A percentile compares a stretch with the other conserved stretches of the same genome.
Conservation (phyloP, 768 basidiomycete genomes). For the Pseudohyphozyma bogoriensis region DNA sequence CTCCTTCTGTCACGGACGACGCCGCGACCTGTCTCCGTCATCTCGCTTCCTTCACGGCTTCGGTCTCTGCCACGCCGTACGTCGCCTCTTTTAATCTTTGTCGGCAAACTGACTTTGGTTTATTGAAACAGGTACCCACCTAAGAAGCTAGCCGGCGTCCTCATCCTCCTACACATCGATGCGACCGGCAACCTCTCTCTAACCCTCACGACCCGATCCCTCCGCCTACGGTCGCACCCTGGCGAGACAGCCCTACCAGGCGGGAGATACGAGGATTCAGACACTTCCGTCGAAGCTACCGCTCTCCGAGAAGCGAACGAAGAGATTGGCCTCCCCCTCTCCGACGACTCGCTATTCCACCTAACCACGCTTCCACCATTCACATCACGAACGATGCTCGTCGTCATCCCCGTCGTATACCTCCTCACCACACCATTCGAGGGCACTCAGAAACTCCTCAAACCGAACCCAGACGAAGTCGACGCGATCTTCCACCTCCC, state of each 20-base stretch:
- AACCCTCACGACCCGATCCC: slow-evolving; percentile 27
- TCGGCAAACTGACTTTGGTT: background rate
- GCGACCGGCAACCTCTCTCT: slow-evolving; percentile 9
- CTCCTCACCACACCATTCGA: slow-evolving; percentile 8
- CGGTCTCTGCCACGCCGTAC: background rate
- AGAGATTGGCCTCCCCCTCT: slow-evolving; percentile 21
- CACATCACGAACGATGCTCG: slow-evolving; percentile 30
- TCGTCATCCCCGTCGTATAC: slow-evolving; percentile 30
- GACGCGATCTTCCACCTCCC: slow-evolving; percentile 25
- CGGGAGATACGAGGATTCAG: slow-evolving; percentile 20
- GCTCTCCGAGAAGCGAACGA: slow-evolving; percentile 31
- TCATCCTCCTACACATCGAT: slow-evolving; percentile 28
- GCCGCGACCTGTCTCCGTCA: background rate
- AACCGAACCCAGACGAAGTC: slow-evolving; percentile 26
- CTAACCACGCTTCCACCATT: slow-evolving; percentile 28
- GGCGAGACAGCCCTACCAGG: slow-evolving; percentile 32
- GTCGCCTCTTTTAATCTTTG: background rate
- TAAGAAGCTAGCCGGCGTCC: slow-evolving; percentile 19
- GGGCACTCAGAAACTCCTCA: background rate
- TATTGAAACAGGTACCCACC: background rate
- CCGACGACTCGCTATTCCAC: slow-evolving; percentile 7
- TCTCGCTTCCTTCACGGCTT: background rate
- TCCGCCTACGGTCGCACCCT: slow-evolving; percentile 24
- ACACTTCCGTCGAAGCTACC: slow-evolving; percentile 16
- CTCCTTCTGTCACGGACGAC: background rate